Conservation (phyloP, 805 yeast species). For the Yarrowia osloensis region DNA sequence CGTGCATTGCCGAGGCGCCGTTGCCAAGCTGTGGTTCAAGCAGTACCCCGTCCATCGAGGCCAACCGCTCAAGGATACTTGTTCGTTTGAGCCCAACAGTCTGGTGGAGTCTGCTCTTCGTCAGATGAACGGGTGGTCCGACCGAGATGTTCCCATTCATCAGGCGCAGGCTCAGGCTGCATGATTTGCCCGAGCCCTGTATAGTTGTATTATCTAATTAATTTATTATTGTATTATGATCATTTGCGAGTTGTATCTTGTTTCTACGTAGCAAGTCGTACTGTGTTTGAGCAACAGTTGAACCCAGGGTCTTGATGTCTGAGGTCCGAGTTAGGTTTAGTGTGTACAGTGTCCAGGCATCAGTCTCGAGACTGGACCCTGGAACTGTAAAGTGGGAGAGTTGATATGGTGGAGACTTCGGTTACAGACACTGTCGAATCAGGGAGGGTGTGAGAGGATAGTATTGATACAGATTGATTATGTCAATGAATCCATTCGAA, state of each 20-base stretch:
- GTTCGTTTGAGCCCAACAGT: background rate
- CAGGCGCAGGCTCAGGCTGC: constrained; percentile 23
- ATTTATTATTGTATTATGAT: background rate
- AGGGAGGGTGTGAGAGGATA: too few relatives aligned
- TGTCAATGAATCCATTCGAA: too few relatives aligned
- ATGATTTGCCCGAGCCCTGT: background rate
- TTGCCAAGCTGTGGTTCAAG: constrained; percentile 27
- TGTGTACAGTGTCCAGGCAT: background rate
- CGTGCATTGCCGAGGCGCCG: constrained; percentile 7
- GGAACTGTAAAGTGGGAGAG: too few relatives aligned
- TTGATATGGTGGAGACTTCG: background rate
- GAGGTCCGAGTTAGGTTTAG: background rate
- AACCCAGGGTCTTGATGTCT: too few relatives aligned
- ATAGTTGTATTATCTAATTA: constrained; percentile 15
- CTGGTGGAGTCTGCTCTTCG: constrained; percentile 15
- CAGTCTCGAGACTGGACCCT: background rate
- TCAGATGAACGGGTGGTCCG: constrained; percentile 29
- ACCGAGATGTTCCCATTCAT: background rate
- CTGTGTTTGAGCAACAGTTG: background rate
- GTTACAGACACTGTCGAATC: too few relatives aligned
- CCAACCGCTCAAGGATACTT: constrained; percentile 10
- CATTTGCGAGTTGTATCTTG: too few relatives aligned
- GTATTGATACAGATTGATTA: background rate
- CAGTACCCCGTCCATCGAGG: constrained; percentile 9
- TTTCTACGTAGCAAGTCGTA: too few relatives aligned